Conservation (phyloP, 108 stramenopile genomes). For the Seminavis robusta region DNA sequence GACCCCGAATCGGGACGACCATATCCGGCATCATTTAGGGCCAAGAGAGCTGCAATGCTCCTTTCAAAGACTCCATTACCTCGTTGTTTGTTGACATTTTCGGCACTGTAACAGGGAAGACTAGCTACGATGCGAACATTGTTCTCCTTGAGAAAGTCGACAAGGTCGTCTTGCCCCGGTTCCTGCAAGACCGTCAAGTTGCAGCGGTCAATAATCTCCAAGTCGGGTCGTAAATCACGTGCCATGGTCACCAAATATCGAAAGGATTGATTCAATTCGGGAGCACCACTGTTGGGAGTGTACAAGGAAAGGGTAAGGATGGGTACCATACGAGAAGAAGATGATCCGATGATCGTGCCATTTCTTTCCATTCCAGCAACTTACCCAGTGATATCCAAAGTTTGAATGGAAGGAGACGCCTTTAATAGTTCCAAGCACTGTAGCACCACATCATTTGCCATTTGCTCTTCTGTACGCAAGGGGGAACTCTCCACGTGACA, state of each 20-base stretch:
- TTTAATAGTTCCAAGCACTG: conserved; percentile 78
- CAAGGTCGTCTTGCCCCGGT: conserved; percentile 91
- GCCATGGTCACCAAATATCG: conserved; percentile 87
- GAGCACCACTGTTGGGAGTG: too few species aligned
- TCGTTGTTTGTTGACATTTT: conserved; percentile 94
- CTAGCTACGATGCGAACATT: conserved; percentile 86
- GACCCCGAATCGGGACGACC: conserved; percentile 28
- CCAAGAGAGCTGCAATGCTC: conserved; percentile 83
- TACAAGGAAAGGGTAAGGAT: too few species aligned
- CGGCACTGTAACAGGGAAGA: conserved; percentile 90
- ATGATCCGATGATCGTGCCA: too few species aligned
- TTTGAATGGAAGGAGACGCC: conserved; percentile 75
- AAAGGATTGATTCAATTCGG: conserved; percentile 91
- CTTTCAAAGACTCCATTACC: conserved; percentile 94
- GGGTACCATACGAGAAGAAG: too few species aligned
- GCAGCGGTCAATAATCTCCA: conserved; percentile 96
- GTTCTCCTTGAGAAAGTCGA: conserved; percentile 89
- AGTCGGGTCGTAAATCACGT: conserved; percentile 54
- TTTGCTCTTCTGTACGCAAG: conserved; percentile 79
- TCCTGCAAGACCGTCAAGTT: conserved; percentile 95
- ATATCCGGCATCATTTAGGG: conserved; percentile 93
- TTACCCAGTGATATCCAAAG: conserved; percentile 96
- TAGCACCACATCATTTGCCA: conserved; percentile 86
- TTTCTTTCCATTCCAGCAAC: too few species aligned
- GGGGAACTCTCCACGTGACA: conserved; percentile 97